phyloP scores from a whole-genome alignment of 768 basidiomycete genomes.

The Calocybe cyanea region DNA sequence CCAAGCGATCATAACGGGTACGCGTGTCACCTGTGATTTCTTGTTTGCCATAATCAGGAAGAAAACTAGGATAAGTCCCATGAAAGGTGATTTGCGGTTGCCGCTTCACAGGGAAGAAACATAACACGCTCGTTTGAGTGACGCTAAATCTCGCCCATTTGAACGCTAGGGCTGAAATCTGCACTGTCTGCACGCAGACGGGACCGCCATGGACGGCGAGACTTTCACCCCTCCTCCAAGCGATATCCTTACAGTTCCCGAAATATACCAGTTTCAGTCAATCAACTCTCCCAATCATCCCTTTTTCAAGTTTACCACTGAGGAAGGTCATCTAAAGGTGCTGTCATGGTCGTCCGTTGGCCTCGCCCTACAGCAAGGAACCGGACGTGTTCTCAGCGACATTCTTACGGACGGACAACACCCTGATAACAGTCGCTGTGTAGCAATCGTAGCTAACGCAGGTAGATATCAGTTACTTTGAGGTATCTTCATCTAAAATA shows the following conservation, averaged over 20 bases:
- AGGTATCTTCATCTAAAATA: too few relatives aligned
- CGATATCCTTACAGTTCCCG: not conserved
- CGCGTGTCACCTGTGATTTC: too few relatives aligned
- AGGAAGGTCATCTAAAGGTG: not conserved
- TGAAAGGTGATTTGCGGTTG: too few relatives aligned
- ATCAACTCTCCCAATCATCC: slow-evolving; percentile 1
- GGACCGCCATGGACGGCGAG: not conserved
- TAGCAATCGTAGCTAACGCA: slow-evolving; percentile 4
- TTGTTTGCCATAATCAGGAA: too few relatives aligned
- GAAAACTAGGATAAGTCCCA: too few relatives aligned
- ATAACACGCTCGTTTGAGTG: too few relatives aligned
- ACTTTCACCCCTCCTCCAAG: slow-evolving; percentile 4
- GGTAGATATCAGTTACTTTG: too few relatives aligned
- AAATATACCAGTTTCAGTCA: slow-evolving; percentile 4
- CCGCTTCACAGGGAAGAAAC: too few relatives aligned
- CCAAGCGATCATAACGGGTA: too few relatives aligned
- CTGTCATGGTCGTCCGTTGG: slow-evolving; percentile 2
- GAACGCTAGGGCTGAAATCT: too few relatives aligned
- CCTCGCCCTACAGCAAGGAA: not conserved
- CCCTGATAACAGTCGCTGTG: not conserved
- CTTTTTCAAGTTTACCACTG: slow-evolving; percentile 1
- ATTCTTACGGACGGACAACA: not conserved
- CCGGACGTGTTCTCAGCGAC: not conserved
- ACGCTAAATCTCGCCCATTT: too few relatives aligned
- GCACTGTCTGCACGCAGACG: too few relatives aligned